Evolutionary conservation across 2,329 filamentous ascomycete genomes (phyloP).

Genomic region (Mariannaea elegans): DNA sequence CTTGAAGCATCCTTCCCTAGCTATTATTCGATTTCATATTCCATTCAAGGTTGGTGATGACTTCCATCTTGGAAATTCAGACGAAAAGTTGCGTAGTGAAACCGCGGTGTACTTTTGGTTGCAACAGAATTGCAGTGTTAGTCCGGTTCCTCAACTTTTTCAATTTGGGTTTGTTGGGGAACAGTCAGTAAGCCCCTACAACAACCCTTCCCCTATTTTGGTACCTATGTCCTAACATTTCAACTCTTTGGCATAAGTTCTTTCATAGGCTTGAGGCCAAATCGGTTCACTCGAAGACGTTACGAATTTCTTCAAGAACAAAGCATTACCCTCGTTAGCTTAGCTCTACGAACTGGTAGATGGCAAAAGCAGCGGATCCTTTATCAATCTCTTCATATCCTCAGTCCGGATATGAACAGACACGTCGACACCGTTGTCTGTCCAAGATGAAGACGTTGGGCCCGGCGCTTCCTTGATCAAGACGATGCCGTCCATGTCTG

Average conservation of each 20-base stretch:
- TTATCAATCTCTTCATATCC: constrained; percentile 28
- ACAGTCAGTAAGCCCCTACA: constrained; percentile 13
- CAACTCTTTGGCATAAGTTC: too few relatives aligned
- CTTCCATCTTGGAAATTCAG: constrained; percentile 48
- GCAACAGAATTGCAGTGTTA: constrained; percentile 34
- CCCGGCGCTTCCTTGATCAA: constrained; percentile 38
- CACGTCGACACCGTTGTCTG: constrained; percentile 35
- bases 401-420: constrained; percentile 26
- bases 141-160: constrained; percentile 32
- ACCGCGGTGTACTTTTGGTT: constrained; percentile 35
- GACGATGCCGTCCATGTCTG: constrained; percentile 33
- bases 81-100: constrained; percentile 50
- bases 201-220: neutral
- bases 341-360: neutral
- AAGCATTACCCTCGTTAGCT: too few relatives aligned
- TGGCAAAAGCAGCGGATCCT: constrained; percentile 29
- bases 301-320: too few relatives aligned
- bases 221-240: too few relatives aligned
- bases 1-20: constrained; percentile 5
- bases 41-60: constrained; percentile 49
- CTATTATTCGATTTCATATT: constrained; percentile 42
- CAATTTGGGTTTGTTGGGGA: constrained; percentile 29
- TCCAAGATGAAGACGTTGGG: constrained; percentile 22
- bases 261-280: too few relatives aligned
- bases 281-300: too few relatives aligned